These are phyloP conservation scores for Candida takata DNA, from an alignment of 805 yeast species.

Conservation along the genomic window DNA sequence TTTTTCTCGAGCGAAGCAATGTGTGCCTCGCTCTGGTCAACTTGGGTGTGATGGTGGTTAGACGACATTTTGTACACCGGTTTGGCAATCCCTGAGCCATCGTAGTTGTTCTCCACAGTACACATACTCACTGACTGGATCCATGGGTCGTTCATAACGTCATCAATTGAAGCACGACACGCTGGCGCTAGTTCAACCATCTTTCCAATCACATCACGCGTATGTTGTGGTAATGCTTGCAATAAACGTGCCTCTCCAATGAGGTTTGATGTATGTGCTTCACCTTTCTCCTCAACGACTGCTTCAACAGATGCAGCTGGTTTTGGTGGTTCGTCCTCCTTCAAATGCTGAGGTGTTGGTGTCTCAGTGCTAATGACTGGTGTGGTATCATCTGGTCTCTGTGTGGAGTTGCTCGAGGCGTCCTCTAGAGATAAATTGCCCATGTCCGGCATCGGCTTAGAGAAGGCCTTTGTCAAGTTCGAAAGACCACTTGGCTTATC, in stretches of 20 bases:
- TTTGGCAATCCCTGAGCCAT: slow-evolving; percentile 29
- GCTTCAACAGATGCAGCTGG: background rate
- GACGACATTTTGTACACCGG: slow-evolving; percentile 35
- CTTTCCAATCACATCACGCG: slow-evolving; percentile 57
- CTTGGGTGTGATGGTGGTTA: slow-evolving; percentile 79
- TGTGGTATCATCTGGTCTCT: slow-evolving; percentile 3
- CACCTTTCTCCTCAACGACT: slow-evolving; percentile 1
- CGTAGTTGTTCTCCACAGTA: slow-evolving; percentile 40
- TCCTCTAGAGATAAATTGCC: slow-evolving; percentile 8
- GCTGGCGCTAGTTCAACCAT: slow-evolving; percentile 88
- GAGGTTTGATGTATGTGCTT: slow-evolving; percentile 53
- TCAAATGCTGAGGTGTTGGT: background rate
- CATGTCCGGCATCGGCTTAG: slow-evolving; percentile 15
- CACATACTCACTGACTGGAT: slow-evolving; percentile 61
- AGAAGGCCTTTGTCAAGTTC: slow-evolving; percentile 22
- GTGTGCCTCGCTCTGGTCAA: slow-evolving; percentile 91
- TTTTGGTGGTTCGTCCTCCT: background rate
- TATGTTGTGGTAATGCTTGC: slow-evolving; percentile 63
- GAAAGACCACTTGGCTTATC: slow-evolving; percentile 20
- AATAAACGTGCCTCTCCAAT: slow-evolving; percentile 68
- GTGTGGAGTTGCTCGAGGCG: background rate
- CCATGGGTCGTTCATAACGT: slow-evolving; percentile 71
- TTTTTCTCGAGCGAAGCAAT: slow-evolving; percentile 89
- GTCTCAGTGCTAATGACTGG: background rate
- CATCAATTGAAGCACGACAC: slow-evolving; percentile 74